These are phyloP conservation scores for Cylindrodendrum hubeiense DNA, from an alignment of 2,329 filamentous ascomycete species.

Conservation along the genomic window DNA sequence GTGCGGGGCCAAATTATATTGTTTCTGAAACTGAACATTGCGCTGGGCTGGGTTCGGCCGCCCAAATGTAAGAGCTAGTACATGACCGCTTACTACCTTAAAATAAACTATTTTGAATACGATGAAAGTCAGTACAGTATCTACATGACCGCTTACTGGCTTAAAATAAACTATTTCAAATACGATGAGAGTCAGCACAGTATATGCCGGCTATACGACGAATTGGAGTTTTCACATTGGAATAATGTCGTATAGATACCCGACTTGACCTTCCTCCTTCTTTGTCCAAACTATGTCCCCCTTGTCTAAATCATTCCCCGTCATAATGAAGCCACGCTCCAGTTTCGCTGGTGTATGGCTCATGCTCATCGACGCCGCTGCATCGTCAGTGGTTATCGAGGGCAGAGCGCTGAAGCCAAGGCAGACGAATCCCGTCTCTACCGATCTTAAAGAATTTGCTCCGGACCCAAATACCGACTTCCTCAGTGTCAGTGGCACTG, in stretches of 20 bases:
- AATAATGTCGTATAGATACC: not conserved
- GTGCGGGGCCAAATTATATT: too few species aligned
- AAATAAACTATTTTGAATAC: too few species aligned
- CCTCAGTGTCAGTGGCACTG: conserved; percentile 9
- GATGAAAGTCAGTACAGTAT: too few species aligned
- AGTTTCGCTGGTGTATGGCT: not conserved
- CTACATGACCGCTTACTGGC: too few species aligned
- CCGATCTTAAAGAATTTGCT: not conserved
- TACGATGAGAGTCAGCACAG: too few species aligned
- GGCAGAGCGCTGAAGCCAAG: not conserved
- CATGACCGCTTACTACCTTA: too few species aligned
- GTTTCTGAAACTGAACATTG: too few species aligned
- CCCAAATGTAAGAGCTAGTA: too few species aligned
- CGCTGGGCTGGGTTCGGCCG: too few species aligned
- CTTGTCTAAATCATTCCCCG: not conserved
- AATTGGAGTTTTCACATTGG: too few species aligned
- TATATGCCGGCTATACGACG: too few species aligned
- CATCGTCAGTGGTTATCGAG: not conserved
- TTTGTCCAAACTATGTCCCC: not conserved
- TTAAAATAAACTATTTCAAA: too few species aligned
- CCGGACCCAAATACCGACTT: conserved; percentile 7
- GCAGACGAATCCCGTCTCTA: conserved; percentile 1
- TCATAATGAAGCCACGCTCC: conserved; percentile 1
- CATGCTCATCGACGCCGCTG: not conserved
- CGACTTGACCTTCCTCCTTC: not conserved